Percentiles rank a stretch among this genome's conserved stretches.
Evolutionary conservation across 139 green algal species (phyloP).

Genomic region (Chlorella sp.): DNA sequence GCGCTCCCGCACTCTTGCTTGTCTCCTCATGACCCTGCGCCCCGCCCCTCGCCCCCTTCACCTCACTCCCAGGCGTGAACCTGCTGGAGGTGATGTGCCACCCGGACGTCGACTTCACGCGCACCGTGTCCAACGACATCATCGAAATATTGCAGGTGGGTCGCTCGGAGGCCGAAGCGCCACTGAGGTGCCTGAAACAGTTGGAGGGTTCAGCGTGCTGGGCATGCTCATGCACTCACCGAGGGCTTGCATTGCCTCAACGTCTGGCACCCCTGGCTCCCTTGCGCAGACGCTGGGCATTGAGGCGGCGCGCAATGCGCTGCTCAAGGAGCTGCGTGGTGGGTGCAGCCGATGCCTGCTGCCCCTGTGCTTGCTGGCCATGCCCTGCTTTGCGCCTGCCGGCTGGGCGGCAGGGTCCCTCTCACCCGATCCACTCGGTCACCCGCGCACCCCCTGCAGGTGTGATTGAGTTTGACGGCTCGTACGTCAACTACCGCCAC

Average conservation of each 20-base stretch:
- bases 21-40: neutral
- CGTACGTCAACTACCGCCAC: slow-evolving; percentile 98
- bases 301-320: slow-evolving; percentile 87
- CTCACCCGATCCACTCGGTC: neutral
- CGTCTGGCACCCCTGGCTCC: too few species aligned
- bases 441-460: neutral
- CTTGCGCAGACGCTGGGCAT: slow-evolving; percentile 89
- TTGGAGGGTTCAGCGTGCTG: too few species aligned
- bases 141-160: slow-evolving; percentile 89
- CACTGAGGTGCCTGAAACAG: too few species aligned
- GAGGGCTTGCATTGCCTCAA: too few species aligned
- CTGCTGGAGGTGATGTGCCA: slow-evolving; percentile 93
- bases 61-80: slow-evolving; percentile 77
- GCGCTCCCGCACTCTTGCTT: neutral
- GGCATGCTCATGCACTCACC: too few species aligned
- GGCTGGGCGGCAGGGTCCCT: too few species aligned
- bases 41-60: neutral
- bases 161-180: too few species aligned
- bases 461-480: slow-evolving; percentile 99
- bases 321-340: slow-evolving; percentile 93
- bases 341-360: neutral
- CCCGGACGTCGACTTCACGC: slow-evolving; percentile 87
- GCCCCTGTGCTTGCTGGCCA: neutral
- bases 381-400: neutral
- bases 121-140: slow-evolving; percentile 93